Evolutionary conservation across 371 early-diverging fungal genomes (phyloP), one percentile per base, ranked within the genome.

Genomic region (Lichtheimia ornata): DNA sequence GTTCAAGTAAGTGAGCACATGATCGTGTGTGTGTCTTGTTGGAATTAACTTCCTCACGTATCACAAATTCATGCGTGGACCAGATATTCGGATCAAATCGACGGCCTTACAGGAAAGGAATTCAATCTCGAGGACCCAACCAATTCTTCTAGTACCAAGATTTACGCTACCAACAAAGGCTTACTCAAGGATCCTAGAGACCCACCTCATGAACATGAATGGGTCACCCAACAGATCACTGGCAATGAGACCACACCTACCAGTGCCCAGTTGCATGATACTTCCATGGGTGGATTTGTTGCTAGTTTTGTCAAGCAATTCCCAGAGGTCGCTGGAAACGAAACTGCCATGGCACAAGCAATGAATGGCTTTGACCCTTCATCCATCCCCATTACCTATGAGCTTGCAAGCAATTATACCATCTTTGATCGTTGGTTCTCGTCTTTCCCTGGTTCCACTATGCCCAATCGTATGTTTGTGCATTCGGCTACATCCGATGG

Each of bases 381-480:
- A 13, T 28, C 45, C 13, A 61, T 73, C 49, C 73, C 73, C 13
- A 65, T 73, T 40, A 69, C 65, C 6, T 67, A 65, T 51, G 61
- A 66, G 49, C 58, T 73, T 53, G 73, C 73, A 17, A 35, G 64
- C 20, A 65, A 73, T 17, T 73, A 66, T 35, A 62, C 63, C 9
- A 54, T 73, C 3, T 47, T 73, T 47, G 65, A 73, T 40, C 62
- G 65, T 5, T 73, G 63, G 49, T 70, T 65, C 35, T 62, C 73
- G 0, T 62, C 67, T 11, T 63, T 73, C 58, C 70, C 73, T 50
- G 73, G 73, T 13, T 59, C 65, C 3, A 73, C 73, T 17, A 64
- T 65, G 62, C 73, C 73, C n/a, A 73, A 73, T 27, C 70, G 73
- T 20, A 56, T 69, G 55, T 73, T 53, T 50, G 54, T 67, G n/a